Evolutionary conservation across 1,284 basidiomycete species (phyloP).

Genomic region (Malassezia yamatoensis): DNA sequence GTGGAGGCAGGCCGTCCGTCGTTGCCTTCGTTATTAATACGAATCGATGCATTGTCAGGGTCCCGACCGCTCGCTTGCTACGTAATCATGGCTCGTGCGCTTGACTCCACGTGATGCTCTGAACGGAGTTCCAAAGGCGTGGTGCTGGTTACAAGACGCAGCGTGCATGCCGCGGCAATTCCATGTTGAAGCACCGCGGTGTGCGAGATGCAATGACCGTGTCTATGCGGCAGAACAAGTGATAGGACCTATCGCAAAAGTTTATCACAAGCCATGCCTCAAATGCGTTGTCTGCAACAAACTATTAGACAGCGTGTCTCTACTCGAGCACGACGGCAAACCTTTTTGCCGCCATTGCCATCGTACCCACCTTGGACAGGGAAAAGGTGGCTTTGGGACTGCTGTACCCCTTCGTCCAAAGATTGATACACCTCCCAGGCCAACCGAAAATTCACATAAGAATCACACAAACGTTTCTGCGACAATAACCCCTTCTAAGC

Average conservation of each 20-base stretch:
- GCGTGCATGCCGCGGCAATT: conserved; percentile 25
- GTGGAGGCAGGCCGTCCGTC: no score
- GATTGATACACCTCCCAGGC: neutral
- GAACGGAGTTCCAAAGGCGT: no score
- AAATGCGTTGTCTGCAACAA: conserved; percentile 43
- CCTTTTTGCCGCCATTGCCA: conserved; percentile 47
- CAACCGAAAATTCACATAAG: neutral
- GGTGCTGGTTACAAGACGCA: neutral
- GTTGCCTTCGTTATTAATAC: no score
- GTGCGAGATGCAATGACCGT: conserved; percentile 38
- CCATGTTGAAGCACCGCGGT: conserved; percentile 38
- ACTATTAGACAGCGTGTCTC: conserved; percentile 40
- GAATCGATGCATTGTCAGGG: no score
- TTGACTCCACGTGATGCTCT: neutral
- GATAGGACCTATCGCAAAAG: conserved; percentile 37
- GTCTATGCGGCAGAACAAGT: conserved; percentile 46
- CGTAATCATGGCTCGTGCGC: conserved; percentile 1
- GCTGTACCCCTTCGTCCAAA: conserved; percentile 32
- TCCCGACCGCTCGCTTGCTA: neutral
- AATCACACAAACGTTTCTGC: neutral
- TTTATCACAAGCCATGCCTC: conserved; percentile 45
- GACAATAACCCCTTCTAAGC: neutral
- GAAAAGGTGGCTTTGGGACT: conserved; percentile 41
- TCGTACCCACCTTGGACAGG: conserved; percentile 39
- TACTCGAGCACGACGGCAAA: conserved; percentile 45